Percentiles rank a stretch among this genome's conserved stretches.
These are phyloP conservation scores for Auxenochlorella pyrenoidosa DNA, from an alignment of 139 green algal species.

Conservation along the genomic window DNA sequence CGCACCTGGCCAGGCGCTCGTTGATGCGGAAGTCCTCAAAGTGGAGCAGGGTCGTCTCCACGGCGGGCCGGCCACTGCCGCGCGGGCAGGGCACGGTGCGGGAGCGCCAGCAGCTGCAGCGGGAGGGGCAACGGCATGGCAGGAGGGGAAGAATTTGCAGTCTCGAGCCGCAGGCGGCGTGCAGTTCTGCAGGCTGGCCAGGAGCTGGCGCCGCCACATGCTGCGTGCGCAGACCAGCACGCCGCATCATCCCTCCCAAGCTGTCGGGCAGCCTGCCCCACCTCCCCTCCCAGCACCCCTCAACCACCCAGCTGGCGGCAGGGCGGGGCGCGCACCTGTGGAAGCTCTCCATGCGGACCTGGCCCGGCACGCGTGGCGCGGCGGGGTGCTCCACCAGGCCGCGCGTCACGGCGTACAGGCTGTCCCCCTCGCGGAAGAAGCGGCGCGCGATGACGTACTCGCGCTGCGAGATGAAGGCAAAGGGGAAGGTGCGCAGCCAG, in stretches of 20 bases:
- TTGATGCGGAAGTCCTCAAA: constrained; percentile 81
- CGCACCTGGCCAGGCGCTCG: constrained; percentile 31
- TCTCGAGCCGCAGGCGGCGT: too few relatives aligned
- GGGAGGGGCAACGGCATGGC: not conserved
- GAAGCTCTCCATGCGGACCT: constrained; percentile 61
- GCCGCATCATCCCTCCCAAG: too few relatives aligned
- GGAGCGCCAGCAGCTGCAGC: constrained; percentile 53
- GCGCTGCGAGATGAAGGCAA: constrained; percentile 85
- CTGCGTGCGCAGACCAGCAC: too few relatives aligned
- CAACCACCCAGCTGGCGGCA: not conserved
- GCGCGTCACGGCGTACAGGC: constrained; percentile 73
- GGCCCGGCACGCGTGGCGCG: constrained; percentile 23
- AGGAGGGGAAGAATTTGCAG: too few relatives aligned
- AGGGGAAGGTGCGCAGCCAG: constrained; percentile 91
- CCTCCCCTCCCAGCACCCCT: too few relatives aligned
- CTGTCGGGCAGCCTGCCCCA: too few relatives aligned
- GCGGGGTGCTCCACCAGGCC: constrained; percentile 53
- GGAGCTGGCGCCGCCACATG: too few relatives aligned
- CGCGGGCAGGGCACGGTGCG: constrained; percentile 75
- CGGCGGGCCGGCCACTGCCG: constrained; percentile 66
- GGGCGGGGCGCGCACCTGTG: constrained; percentile 16
- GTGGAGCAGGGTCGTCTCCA: constrained; percentile 87
- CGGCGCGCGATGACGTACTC: constrained; percentile 89
- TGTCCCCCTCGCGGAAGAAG: constrained; percentile 54
- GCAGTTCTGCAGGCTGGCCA: too few relatives aligned